A percentile compares a stretch with the other conserved stretches of the same genome.
Evolutionary conservation across 768 basidiomycete species (phyloP).

Genomic region (Dentipellis sp.): DNA sequence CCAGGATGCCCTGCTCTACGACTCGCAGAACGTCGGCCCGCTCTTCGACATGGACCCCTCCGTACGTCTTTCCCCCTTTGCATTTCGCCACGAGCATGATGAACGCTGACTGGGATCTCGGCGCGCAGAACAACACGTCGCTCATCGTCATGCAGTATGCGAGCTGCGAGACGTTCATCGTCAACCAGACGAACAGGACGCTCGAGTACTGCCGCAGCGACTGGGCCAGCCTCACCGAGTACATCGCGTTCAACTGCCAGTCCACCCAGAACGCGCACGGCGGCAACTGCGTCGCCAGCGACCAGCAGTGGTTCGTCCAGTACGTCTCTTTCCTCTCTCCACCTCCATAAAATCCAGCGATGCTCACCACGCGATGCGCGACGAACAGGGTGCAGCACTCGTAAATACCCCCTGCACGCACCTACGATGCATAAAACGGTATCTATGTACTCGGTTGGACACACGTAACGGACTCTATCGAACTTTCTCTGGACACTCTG

Average conservation of each 20-base stretch:
- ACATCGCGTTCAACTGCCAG: slow-evolving; percentile 37
- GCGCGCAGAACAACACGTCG: slow-evolving; percentile 22
- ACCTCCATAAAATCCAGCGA: neutral
- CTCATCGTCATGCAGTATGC: slow-evolving; percentile 31
- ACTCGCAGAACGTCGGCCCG: slow-evolving; percentile 34
- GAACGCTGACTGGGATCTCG: neutral
- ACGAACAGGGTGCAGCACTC: neutral
- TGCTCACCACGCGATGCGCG: neutral
- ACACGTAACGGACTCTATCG: no score
- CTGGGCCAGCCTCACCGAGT: slow-evolving; percentile 39
- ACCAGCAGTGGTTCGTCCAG: slow-evolving; percentile 41
- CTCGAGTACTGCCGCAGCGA: slow-evolving; percentile 38
- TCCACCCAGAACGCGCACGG: slow-evolving; percentile 41
- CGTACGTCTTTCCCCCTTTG: neutral
- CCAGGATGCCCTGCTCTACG: slow-evolving; percentile 37
- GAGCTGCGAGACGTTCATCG: slow-evolving; percentile 38
- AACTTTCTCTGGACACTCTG: no score
- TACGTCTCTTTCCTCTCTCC: neutral
- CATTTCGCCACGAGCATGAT: neutral
- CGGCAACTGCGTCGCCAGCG: slow-evolving; percentile 36
- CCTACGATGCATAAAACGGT: no score
- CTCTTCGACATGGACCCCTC: slow-evolving; percentile 6
- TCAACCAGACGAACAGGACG: slow-evolving; percentile 32
- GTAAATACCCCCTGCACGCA: neutral
- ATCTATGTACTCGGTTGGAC: no score